Base-by-base conservation (phyloP, 139 green algal genomes). In the Desmodesmus armatus region DNA sequence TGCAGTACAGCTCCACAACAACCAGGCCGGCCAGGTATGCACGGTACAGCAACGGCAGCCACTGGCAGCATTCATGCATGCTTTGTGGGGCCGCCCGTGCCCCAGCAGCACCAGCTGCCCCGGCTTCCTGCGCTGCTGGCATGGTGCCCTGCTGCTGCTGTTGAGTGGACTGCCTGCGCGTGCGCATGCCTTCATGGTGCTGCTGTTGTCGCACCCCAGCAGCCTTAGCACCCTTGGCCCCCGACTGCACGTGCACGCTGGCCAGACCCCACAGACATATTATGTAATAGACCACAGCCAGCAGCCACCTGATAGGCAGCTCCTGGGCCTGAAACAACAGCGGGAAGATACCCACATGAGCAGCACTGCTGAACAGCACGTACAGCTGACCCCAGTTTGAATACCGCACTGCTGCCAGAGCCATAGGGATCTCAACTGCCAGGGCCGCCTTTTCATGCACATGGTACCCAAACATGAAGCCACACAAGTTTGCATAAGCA, bases 391-490 rank as follows among this genome's bases (percentile, higher is more conserved):
- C 82, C 78, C 87, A 69, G 5, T 47, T 65, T 53, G 75, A 25
- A 29, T 23, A 15, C 29, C 23, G 21, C 23, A 71, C 72, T 44
- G 78, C 81, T 17, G 80, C 15, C 39, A 84, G 33, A 3, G 70
- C 88, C 69, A 94, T 51, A 9, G 93, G 93, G 7, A 96, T 44
- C 1, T 89, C 76, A 37, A 96, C 91, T 80, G 93, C 93, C 15
- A 99, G 88, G 3, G 94, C 86, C 0, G 96, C 97, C 92, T 99
- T 99, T 82, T 99, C 97, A 77, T 99, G 97, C 49, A 99, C 97
- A 85, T 99, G 97, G 89, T 96, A 99, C 11, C 96, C 96, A 55
- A 95, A 92, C 88, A 97, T 91, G 83, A 97, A 98, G 47, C 92
- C 92, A 71, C 91, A 96, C 77, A 98, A 44, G 70, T 82, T 85